phyloP scores from a whole-genome alignment of 2,329 filamentous ascomycete genomes.

The Aspergillus eucalypticola region DNA sequence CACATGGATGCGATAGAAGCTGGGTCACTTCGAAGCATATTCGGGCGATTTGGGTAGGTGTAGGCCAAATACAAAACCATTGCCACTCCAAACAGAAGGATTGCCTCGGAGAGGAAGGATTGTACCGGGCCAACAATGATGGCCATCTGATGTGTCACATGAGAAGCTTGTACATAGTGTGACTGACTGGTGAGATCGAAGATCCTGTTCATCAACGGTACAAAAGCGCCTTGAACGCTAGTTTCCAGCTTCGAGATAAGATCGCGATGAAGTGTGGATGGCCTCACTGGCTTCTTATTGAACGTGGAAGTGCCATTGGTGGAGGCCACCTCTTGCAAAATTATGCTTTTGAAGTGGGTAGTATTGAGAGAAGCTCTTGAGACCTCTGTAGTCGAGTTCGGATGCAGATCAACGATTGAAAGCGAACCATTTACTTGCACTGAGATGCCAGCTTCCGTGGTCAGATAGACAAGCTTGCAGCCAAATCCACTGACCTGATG shows the following conservation, averaged over 20 bases:
- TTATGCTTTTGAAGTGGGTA: conserved; percentile 2
- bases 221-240: conserved; percentile 1
- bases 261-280: neutral
- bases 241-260: conserved; percentile 1
- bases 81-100: conserved; percentile 1
- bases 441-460: conserved; percentile 1
- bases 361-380: conserved; percentile 1
- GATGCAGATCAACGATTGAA: neutral
- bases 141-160: conserved; percentile 5
- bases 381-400: neutral
- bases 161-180: conserved; percentile 2
- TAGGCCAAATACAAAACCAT: conserved; percentile 5
- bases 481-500: conserved; percentile 8
- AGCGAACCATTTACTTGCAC: conserved; percentile 8
- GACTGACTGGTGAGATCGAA: conserved; percentile 5
- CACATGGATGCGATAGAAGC: conserved; percentile 13
- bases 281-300: neutral
- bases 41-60: conserved; percentile 5
- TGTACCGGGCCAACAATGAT: conserved; percentile 1
- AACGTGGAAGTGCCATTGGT: neutral
- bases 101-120: conserved; percentile 1
- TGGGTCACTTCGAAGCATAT: conserved; percentile 7
- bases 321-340: neutral
- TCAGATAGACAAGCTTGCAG: conserved; percentile 6
- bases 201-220: conserved; percentile 10